Percentiles rank a stretch among this genome's conserved stretches.
phyloP scores from a whole-genome alignment of 495 filamentous ascomycete species.

The Mycothermus thermophilus region DNA sequence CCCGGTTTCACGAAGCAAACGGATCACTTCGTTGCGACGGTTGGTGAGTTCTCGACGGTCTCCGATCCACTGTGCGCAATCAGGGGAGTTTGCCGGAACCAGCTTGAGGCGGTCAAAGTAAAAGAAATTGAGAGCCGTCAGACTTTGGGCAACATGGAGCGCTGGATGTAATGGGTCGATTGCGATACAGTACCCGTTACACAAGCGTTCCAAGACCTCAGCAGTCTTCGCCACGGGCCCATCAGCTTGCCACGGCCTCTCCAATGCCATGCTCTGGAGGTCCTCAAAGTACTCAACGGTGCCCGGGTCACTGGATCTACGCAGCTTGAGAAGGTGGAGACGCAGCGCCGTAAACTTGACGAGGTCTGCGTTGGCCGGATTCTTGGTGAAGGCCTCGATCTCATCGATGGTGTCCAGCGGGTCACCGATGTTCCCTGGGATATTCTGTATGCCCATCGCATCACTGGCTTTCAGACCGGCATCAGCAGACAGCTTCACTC shows the following conservation, averaged over 20 bases:
- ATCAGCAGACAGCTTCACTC: too few species aligned
- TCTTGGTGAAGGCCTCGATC: not conserved
- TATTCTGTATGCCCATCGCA: too few species aligned
- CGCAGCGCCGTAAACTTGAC: not conserved
- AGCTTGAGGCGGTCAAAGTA: not conserved
- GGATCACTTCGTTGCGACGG: not conserved
- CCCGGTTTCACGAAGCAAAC: not conserved
- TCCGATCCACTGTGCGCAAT: not conserved
- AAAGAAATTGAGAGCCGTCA: not conserved
- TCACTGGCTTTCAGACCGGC: too few species aligned
- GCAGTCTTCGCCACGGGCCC: not conserved
- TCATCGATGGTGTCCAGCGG: not conserved
- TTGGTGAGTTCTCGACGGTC: not conserved
- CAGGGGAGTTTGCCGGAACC: not conserved
- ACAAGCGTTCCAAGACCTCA: not conserved
- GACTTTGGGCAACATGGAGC: not conserved
- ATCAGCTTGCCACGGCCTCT: not conserved
- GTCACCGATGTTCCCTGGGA: too few species aligned
- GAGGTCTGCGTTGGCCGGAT: not conserved
- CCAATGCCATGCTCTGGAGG: not conserved
- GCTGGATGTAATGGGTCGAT: not conserved
- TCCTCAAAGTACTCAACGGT: not conserved
- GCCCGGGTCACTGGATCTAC: not conserved
- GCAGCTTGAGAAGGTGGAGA: not conserved
- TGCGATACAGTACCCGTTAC: not conserved